Conservation (phyloP, 2,329 filamentous ascomycete genomes). For the Botrytis pseudocinerea region DNA sequence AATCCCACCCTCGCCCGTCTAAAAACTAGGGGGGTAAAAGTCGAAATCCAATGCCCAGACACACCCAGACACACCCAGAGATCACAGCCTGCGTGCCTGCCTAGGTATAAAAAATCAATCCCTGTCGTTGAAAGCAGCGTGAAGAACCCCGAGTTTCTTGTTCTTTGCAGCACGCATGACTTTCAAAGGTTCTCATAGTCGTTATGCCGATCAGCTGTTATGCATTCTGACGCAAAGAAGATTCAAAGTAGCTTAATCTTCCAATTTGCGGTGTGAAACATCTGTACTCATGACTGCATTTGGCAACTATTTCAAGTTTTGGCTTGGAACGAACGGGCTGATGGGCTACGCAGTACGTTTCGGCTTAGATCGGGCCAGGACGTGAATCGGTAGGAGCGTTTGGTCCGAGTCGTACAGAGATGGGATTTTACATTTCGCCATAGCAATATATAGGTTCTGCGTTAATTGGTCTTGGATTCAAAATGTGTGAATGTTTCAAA, state of each 20-base stretch:
- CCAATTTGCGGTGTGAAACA: background rate
- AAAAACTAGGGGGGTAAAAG: background rate
- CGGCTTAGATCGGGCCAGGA: background rate
- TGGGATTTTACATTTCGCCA: background rate
- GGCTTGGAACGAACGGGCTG: background rate
- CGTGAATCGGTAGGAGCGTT: background rate
- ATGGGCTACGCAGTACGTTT: background rate
- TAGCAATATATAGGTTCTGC: background rate
- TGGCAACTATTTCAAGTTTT: background rate
- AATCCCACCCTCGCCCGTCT: background rate
- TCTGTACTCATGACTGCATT: background rate
- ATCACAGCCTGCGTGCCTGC: background rate
- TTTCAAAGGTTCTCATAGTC: background rate
- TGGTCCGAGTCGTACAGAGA: background rate
- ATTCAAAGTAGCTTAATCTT: background rate
- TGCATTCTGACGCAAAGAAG: background rate
- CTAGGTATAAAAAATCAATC: background rate
- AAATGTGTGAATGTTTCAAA: background rate
- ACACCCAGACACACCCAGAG: background rate
- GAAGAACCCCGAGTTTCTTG: slow-evolving; percentile 2
- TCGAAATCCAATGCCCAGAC: background rate
- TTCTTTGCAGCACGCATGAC: background rate
- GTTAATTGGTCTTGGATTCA: background rate
- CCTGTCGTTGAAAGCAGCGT: background rate
- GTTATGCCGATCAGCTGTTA: background rate